A percentile compares a stretch with the other conserved stretches of the same genome.
Conservation (phyloP, 2,329 filamentous ascomycete species). For the Fusarium sambucinum region DNA sequence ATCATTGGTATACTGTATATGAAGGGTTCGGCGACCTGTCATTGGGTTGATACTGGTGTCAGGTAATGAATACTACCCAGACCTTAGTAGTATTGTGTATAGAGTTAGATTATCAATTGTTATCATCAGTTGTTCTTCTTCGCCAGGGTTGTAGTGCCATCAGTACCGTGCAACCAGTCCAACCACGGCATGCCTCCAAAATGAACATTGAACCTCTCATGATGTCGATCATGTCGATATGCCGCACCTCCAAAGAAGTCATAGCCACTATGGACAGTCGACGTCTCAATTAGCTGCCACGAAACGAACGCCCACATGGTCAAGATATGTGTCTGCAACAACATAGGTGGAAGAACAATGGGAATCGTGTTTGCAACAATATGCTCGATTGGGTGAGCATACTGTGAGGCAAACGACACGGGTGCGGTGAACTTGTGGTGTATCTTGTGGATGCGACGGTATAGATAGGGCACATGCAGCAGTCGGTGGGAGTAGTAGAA, state of each 20-base stretch:
- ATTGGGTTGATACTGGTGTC: too few relatives aligned
- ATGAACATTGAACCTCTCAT: slow-evolving; percentile 67
- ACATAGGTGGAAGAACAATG: slow-evolving; percentile 61
- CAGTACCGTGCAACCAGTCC: slow-evolving; percentile 68
- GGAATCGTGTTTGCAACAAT: slow-evolving; percentile 66
- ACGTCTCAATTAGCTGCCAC: slow-evolving; percentile 63
- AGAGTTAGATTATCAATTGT: too few relatives aligned
- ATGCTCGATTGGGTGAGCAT: slow-evolving; percentile 69
- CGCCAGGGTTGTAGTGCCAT: slow-evolving; percentile 26
- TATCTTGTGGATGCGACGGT: slow-evolving; percentile 65
- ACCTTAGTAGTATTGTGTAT: too few relatives aligned
- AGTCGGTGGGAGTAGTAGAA: slow-evolving; percentile 70
- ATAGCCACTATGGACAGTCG: slow-evolving; percentile 68
- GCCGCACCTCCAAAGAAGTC: slow-evolving; percentile 64
- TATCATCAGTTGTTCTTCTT: background rate
- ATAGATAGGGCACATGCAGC: slow-evolving; percentile 62
- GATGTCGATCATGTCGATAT: slow-evolving; percentile 67
- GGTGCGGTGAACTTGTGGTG: slow-evolving; percentile 69
- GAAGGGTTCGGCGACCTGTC: too few relatives aligned
- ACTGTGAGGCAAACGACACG: slow-evolving; percentile 67
- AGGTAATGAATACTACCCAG: too few relatives aligned
- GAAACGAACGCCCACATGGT: slow-evolving; percentile 65
- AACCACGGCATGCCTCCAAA: slow-evolving; percentile 65
- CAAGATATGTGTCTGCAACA: slow-evolving; percentile 63
- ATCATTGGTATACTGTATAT: too few relatives aligned